Percentiles rank a stretch among this genome's conserved stretches.
Conservation (phyloP, 352 stramenopile genomes). For the Saprolegnia parasitica region DNA sequence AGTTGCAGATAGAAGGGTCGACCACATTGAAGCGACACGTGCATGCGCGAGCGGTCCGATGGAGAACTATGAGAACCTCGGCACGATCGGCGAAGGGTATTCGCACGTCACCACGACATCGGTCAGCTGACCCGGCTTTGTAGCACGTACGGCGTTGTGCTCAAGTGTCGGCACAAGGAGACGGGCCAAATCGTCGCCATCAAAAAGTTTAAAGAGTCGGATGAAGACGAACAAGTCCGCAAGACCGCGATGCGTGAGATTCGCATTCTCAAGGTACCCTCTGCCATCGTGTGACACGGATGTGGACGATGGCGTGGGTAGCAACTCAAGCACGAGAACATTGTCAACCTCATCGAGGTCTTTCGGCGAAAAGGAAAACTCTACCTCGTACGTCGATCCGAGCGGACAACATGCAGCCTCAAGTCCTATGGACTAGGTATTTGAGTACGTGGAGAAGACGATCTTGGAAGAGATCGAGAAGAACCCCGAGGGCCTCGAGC, state of each 20-base stretch:
- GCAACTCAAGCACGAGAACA: constrained; percentile 83
- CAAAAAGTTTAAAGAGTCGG: constrained; percentile 90
- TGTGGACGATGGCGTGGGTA: constrained; percentile 28
- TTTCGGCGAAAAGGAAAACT: constrained; percentile 82
- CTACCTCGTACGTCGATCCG: constrained; percentile 39
- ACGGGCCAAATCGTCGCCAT: constrained; percentile 85
- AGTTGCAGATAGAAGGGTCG: neutral
- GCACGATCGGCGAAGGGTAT: constrained; percentile 83
- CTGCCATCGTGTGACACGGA: constrained; percentile 9
- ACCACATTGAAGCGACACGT: neutral
- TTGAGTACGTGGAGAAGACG: constrained; percentile 87
- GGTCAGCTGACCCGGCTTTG: neutral
- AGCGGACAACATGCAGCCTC: neutral
- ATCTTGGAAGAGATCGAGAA: constrained; percentile 88
- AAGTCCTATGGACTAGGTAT: constrained; percentile 37
- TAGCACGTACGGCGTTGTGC: constrained; percentile 81
- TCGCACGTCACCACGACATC: constrained; percentile 7
- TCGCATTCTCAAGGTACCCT: constrained; percentile 59
- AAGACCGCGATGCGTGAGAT: constrained; percentile 83
- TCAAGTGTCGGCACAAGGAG: constrained; percentile 79
- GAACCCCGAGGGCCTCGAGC: constrained; percentile 72
- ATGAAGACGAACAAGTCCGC: constrained; percentile 86
- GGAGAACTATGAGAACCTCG: constrained; percentile 87
- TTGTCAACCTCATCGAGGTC: constrained; percentile 81
- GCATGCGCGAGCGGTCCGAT: constrained; percentile 34